A percentile compares a stretch with the other conserved stretches of the same genome.
phyloP scores from a whole-genome alignment of 2,329 filamentous ascomycete genomes.

The Fusarium pilosicola region DNA sequence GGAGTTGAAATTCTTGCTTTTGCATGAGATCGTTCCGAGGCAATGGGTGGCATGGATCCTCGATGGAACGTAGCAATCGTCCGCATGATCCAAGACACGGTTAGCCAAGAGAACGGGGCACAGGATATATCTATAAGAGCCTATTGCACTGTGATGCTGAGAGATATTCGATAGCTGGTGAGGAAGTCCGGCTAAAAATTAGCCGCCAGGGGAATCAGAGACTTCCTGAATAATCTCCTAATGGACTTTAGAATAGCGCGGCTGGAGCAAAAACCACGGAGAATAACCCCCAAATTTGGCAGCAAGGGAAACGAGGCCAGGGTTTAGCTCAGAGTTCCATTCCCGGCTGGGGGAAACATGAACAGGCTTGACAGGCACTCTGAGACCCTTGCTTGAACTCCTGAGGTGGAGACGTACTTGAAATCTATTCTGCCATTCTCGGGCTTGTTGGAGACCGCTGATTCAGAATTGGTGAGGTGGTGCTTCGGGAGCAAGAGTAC shows the following conservation, averaged over 20 bases:
- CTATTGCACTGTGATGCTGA: not conserved
- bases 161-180: not conserved
- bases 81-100: not conserved
- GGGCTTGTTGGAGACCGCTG: constrained; percentile 6
- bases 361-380: not conserved
- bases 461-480: not conserved
- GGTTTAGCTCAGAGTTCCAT: constrained; percentile 5
- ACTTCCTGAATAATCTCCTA: not conserved
- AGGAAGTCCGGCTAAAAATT: not conserved
- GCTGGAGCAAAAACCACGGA: constrained; percentile 4
- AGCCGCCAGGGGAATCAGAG: constrained; percentile 15
- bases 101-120: constrained; percentile 15
- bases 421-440: not conserved
- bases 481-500: not conserved
- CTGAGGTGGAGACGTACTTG: not conserved
- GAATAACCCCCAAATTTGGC: constrained; percentile 3
- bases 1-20: not conserved
- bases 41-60: constrained; percentile 8
- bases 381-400: constrained; percentile 9
- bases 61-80: constrained; percentile 14
- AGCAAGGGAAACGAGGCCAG: constrained; percentile 2
- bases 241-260: constrained; percentile 1
- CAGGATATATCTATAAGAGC: not conserved
- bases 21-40: constrained; percentile 7
- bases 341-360: not conserved